phyloP scores from a whole-genome alignment of 768 basidiomycete species.

The Lentinus tigrinus region DNA sequence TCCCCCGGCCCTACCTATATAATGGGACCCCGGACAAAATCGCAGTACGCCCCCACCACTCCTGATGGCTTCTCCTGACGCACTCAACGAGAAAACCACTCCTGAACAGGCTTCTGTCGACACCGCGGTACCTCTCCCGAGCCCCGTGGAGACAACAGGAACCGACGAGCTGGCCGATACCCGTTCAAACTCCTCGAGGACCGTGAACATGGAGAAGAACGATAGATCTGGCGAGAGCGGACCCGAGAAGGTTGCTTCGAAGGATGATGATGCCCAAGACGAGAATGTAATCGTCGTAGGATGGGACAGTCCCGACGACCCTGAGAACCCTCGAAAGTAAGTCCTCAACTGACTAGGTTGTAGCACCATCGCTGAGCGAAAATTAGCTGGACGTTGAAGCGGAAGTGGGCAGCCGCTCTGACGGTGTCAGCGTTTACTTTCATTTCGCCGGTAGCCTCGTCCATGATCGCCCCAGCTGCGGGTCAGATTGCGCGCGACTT shows the following conservation, averaged over 20 bases:
- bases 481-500: slow-evolving; percentile 51
- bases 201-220: background rate
- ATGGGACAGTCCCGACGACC: slow-evolving; percentile 38
- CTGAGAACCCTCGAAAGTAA: slow-evolving; percentile 36
- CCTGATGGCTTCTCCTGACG: background rate
- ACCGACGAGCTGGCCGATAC: background rate
- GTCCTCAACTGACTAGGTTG: background rate
- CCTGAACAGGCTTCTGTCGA: background rate
- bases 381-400: slow-evolving; percentile 52
- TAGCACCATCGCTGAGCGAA: background rate
- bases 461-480: slow-evolving; percentile 71
- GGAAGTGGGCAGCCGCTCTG: slow-evolving; percentile 51
- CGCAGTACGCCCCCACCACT: background rate
- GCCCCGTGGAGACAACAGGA: background rate
- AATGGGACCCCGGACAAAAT: background rate
- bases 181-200: background rate
- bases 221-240: background rate
- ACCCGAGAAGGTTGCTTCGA: background rate
- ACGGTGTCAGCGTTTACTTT: slow-evolving; percentile 27
- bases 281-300: slow-evolving; percentile 27
- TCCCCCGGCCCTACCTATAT: background rate
- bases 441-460: slow-evolving; percentile 55
- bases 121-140: background rate
- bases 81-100: background rate
- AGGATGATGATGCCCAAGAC: background rate